Conservation (phyloP, 2,329 filamentous ascomycete genomes). For the Hymenoscyphus fructigenus region DNA sequence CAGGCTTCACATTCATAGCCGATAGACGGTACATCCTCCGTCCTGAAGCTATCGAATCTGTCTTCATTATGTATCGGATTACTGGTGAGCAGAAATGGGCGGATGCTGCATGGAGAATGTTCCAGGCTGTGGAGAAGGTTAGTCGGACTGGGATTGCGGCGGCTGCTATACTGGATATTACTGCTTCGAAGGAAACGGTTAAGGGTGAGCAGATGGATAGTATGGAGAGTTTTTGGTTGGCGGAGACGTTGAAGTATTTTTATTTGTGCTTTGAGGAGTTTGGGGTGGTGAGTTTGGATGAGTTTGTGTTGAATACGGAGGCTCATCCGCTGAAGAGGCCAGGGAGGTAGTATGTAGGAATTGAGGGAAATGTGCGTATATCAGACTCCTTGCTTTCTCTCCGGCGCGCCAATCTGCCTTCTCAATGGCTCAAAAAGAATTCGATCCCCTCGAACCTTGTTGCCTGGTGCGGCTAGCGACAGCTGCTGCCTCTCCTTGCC, state of each 20-base stretch:
- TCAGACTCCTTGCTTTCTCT: not conserved
- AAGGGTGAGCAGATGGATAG: constrained; percentile 44
- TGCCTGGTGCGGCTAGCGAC: too few relatives aligned
- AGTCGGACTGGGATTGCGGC: constrained; percentile 44
- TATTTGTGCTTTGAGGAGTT: constrained; percentile 54
- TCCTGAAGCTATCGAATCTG: constrained; percentile 66
- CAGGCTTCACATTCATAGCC: constrained; percentile 26
- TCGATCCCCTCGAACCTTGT: too few relatives aligned
- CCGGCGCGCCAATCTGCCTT: too few relatives aligned
- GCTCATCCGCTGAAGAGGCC: constrained; percentile 42
- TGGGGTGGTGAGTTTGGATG: constrained; percentile 56
- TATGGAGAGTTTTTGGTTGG: constrained; percentile 63
- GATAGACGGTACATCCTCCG: constrained; percentile 50
- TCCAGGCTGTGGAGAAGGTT: constrained; percentile 44
- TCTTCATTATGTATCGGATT: constrained; percentile 56
- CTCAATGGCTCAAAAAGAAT: too few relatives aligned
- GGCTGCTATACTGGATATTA: constrained; percentile 44
- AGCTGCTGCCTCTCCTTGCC: too few relatives aligned
- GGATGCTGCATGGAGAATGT: constrained; percentile 50
- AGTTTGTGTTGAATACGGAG: constrained; percentile 51
- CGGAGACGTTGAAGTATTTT: constrained; percentile 64
- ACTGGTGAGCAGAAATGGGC: constrained; percentile 37
- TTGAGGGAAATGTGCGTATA: not conserved
- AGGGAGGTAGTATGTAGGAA: not conserved
- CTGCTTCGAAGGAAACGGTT: constrained; percentile 44